Evolutionary conservation across 176 grass and related monocot species (phyloP), one percentile per base, ranked within the genome.

Genomic region (Oryza punctata): DNA sequence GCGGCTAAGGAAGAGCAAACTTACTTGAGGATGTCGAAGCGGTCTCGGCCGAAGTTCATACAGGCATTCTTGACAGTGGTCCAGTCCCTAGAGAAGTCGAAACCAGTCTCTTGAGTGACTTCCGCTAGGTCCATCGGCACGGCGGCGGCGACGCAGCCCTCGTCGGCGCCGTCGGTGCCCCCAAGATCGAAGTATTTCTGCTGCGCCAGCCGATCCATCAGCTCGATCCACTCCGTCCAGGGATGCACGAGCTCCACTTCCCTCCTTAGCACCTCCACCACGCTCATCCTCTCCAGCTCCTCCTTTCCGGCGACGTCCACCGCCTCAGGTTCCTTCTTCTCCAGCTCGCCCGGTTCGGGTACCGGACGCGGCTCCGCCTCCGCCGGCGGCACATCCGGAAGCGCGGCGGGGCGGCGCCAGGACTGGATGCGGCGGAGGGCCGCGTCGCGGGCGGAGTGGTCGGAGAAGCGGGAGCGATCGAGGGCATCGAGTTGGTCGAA

Each of bases 241-340:
- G 92, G 96, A 81, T 98, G 96, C 47, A 95, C 96, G 76, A 98
- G 82, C 72, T 98, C 93, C 89, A 98, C 89, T 82, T 95, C 91
- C 82, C 88, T 86, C 87, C 84, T 85, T 7, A 93, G 64, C 27
- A 93, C 89, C 26, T 98, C 93, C 41, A 7, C 67, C 78, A 94
- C 77, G 77, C 78, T 89, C 75, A 82, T 89, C 6, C 65, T 60
- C 78, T 45, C 87, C 67, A 41, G 15, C 38, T 37, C 72, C 73
- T 88, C 65, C 16, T 18, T n/a, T 10, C 37, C n/a, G 16, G 32
- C 67, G 24, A 28, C n/a, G 1, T 15, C 19, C 57, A 14, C 41
- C 12, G n/a, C 65, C 33, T 76, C 72, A 45, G 46, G 75, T 45
- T 75, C 59, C 21, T 80, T 27, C 27, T 66, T 49, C 41, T n/a